These are phyloP conservation scores for Besnoitia besnoiti DNA, from an alignment of 169 alveolate species.

Conservation along the genomic window DNA sequence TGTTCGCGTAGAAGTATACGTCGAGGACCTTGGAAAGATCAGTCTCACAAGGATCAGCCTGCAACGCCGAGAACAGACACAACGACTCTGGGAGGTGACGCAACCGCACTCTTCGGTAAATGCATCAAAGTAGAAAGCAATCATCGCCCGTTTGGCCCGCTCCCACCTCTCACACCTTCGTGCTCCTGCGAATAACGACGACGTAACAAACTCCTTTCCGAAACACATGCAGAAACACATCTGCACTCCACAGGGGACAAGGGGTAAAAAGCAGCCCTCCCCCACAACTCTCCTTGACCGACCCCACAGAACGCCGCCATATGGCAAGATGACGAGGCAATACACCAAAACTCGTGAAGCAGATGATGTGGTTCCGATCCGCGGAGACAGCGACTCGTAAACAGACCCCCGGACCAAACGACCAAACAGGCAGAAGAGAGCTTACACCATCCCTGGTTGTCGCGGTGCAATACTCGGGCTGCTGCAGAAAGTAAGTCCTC, in stretches of 20 bases:
- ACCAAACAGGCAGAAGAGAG: background rate
- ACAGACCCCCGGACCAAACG: background rate
- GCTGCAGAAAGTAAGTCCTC: constrained; percentile 80
- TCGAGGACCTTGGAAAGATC: constrained; percentile 77
- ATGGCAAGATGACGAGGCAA: too few species aligned
- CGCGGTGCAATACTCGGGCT: constrained; percentile 72
- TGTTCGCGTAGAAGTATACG: constrained; percentile 77
- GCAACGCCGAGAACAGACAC: background rate
- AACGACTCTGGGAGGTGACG: background rate
- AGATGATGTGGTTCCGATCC: too few species aligned
- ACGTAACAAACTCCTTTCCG: too few species aligned
- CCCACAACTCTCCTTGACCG: background rate
- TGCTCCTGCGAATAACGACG: too few species aligned
- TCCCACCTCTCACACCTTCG: background rate
- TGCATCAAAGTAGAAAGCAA: too few species aligned
- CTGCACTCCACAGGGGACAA: too few species aligned
- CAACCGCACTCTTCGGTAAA: background rate
- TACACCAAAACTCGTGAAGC: too few species aligned
- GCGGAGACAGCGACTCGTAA: too few species aligned
- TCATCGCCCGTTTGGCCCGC: too few species aligned
- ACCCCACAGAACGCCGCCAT: background rate
- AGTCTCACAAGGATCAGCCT: constrained; percentile 76
- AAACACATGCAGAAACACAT: background rate
- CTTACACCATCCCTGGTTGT: background rate
- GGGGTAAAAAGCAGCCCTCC: background rate